Base-by-base conservation (phyloP, 257 asterid genomes). In the Rehmannia glutinosa region DNA sequence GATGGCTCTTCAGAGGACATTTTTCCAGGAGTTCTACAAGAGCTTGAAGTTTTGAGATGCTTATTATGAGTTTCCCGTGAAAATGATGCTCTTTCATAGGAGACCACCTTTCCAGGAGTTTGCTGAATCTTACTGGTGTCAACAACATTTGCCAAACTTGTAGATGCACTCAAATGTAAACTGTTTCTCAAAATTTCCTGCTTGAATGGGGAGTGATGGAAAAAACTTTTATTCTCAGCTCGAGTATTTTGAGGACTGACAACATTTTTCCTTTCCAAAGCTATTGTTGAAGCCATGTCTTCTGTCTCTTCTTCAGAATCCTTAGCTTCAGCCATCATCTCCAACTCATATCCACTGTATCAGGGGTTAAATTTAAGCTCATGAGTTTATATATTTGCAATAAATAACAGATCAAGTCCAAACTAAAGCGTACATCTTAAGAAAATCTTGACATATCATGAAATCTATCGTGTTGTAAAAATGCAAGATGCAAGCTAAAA, bases 231-330 rank as follows among this genome's bases (percentile, higher is more conserved):
- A 33, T 24, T 80, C 68, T 60, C 83, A 5, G 1, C 20, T 13
- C 11, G 62, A 62, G 72, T 65, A 28, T 64, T 75, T 56, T 30
- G 83, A 56, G 87, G 88, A 77, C 78, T 75, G 36, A 46, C 41
- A 19, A 77, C 69, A 35, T 19, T 54, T 38, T 69, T 77, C 64
- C 78, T 81, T 43, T 79, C 81, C 28, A 63, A 33, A 19, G 73
- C 66, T 36, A 67, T 46, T 25, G 62, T 41, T 41, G 73, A 47
- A 68, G 82, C 74, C 54, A 75, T 16, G 19, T 70, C 84, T 67
- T 89, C 89, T 17, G 84, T 77, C 73, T 86, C 99, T 24, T 91
- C 97, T 77, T 94, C 97, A 5, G 99, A 94, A 84, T 90, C 99
- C 79, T 91, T 88, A 16, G 91, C 99, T 82, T 85, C 90, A 72